phyloP scores from a whole-genome alignment of 768 basidiomycete genomes.

The Ephemerocybe angulata region DNA sequence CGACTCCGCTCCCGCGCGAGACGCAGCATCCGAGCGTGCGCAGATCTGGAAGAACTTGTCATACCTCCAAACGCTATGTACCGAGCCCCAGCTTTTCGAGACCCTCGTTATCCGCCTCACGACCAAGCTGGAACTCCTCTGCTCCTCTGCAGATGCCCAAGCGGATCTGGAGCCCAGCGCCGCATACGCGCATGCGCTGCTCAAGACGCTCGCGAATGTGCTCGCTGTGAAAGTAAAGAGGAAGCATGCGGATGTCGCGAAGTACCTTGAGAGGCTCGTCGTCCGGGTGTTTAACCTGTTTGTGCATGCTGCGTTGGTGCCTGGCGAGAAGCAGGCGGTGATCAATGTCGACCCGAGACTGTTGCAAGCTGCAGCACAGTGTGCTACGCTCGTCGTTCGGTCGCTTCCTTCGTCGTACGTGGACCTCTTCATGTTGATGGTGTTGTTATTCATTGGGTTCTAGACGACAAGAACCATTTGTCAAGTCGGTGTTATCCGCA shows the following conservation, averaged over 20 bases:
- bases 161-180: slow-evolving; percentile 58
- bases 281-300: slow-evolving; percentile 67
- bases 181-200: slow-evolving; percentile 82
- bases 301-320: slow-evolving; percentile 37
- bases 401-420: slow-evolving; percentile 65
- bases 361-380: slow-evolving; percentile 56
- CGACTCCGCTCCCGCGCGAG: slow-evolving; percentile 53
- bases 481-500: slow-evolving; percentile 47
- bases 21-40: slow-evolving; percentile 52
- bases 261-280: slow-evolving; percentile 76
- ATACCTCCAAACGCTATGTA: slow-evolving; percentile 68
- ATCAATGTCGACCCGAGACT: slow-evolving; percentile 47
- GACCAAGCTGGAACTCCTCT: slow-evolving; percentile 73
- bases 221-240: slow-evolving; percentile 44
- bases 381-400: slow-evolving; percentile 67
- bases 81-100: slow-evolving; percentile 77
- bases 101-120: slow-evolving; percentile 72
- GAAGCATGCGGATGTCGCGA: slow-evolving; percentile 69
- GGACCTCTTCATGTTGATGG: not conserved
- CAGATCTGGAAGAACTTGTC: slow-evolving; percentile 66
- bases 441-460: slow-evolving; percentile 4
- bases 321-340: slow-evolving; percentile 21
- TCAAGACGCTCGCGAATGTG: slow-evolving; percentile 64
- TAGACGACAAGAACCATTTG: slow-evolving; percentile 66
- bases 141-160: slow-evolving; percentile 30